Base-by-base conservation (phyloP, 805 yeast species). In the Ascoidea asiatica region DNA sequence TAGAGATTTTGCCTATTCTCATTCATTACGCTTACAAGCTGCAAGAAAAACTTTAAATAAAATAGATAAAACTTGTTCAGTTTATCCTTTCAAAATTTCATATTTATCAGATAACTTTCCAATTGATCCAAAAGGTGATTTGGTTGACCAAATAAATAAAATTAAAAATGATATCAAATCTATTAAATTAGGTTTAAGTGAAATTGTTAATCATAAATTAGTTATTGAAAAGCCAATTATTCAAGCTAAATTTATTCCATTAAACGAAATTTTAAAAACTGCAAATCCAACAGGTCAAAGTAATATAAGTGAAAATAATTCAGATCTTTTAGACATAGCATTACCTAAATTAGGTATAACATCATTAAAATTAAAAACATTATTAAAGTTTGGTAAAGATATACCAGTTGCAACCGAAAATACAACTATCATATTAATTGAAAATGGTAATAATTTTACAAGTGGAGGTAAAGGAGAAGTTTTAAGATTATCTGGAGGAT, bases 81-180 rank as follows among this genome's bases (percentile, higher is more conserved):
- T 92, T 33, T 90, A 77, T 62, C 97, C 98, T 46, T 86, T 90
- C 70, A 90, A 87, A 63, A 70, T 89, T 52, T 70, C 87, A 37
- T 81, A 85, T 63, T 65, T 85, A 41, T 72, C 86, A 15, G 67
- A 69, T 20, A 54, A 62, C 38, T 81, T 80, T 72, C 89, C 89
- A 45, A 61, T 80, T 20, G 63, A 72, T 41, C 56, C 65, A 38
- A 55, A 61, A 36, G 61, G 61, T 21, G 53, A 67, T 43, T 43
- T 46, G 19, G 52, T 56, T 5, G 53, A 49, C 15, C 64, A 64
- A 57, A 59, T 76, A 50, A 63, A 59, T 38, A 45, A 60, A 20
- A 65, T 78, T 50, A 67, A 69, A 50, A 62, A 70, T 44, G 87
- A 81, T 51, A 62, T 82, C 52, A 75, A 69, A 55, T 65, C 75